A percentile compares a stretch with the other conserved stretches of the same genome.
These are phyloP conservation scores for Fusarium verrucosum DNA, from an alignment of 2,329 filamentous ascomycete species.

Conservation along the genomic window DNA sequence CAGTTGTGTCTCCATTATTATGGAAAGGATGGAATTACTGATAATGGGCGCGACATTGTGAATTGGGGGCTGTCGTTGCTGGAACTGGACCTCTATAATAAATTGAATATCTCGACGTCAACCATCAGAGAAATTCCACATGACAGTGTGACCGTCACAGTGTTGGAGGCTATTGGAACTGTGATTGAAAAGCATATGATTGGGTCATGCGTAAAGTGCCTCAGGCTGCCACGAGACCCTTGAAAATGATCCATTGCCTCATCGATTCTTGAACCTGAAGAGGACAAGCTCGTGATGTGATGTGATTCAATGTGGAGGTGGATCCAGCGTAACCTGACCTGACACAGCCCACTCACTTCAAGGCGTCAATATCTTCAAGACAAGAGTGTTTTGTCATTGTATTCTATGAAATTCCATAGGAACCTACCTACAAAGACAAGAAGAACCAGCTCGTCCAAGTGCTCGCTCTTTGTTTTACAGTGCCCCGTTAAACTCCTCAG, in stretches of 20 bases:
- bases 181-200: slow-evolving; percentile 23
- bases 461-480: not conserved
- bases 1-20: not conserved
- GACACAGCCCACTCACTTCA: slow-evolving; percentile 38
- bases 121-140: slow-evolving; percentile 41
- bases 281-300: slow-evolving; percentile 33
- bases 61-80: slow-evolving; percentile 25
- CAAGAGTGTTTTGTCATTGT: slow-evolving; percentile 18
- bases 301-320: slow-evolving; percentile 31
- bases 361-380: too few species aligned
- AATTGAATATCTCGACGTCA: slow-evolving; percentile 39
- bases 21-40: slow-evolving; percentile 37
- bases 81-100: slow-evolving; percentile 1
- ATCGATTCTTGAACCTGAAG: slow-evolving; percentile 19
- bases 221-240: slow-evolving; percentile 36
- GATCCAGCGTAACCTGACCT: slow-evolving; percentile 19
- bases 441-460: not conserved
- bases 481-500: not conserved
- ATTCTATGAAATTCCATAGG: slow-evolving; percentile 15
- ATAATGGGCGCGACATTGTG: slow-evolving; percentile 49
- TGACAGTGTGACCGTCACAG: slow-evolving; percentile 29
- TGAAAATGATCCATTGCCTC: slow-evolving; percentile 27
- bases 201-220: slow-evolving; percentile 29
- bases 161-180: not conserved
- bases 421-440: too few species aligned